Evolutionary conservation across 208 protist species (phyloP), one percentile per base, ranked within the genome.

Genomic region (Leishmania guyanensis): DNA sequence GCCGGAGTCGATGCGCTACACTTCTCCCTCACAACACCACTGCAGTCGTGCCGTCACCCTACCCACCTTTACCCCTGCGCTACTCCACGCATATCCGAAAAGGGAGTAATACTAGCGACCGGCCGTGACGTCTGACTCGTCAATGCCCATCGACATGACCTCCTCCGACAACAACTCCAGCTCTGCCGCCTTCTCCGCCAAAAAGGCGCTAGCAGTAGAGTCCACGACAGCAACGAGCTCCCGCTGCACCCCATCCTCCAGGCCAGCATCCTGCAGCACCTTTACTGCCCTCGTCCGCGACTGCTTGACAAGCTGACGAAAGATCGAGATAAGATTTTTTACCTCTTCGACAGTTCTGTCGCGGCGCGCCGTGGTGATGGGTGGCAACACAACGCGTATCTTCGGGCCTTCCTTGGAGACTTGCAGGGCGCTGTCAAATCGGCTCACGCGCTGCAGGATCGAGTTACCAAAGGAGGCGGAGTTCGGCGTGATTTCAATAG

Each of bases 131-230:
- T 97, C 93, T 0, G 90, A 89, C 84, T 97, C 93, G 60, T 95
- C 93, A 43, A 91, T 84, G 39, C 93, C 93, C 91, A 97, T 95
- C 33, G 92, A 93, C 83, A 93, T 94, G n/a, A 97, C 92, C 75
- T 95, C 89, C 79, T 89, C 88, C 17, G 90, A 79, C 16, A 96
- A 66, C 54, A 91, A 78, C 82, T 97, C 86, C 65, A 97, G 79
- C 82, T 97, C 92, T 36, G 71, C 79, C 73, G 85, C 82, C 78
- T 95, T 94, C 70, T 97, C 94, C 69, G 94, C 92, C 36, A 91
- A 86, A 74, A 96, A 97, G 16, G 84, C 62, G 58, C 89, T 85
- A 10, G 89, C 79, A 14, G 89, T 89, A n/a, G 79, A 72, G 79
- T 95, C 92, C 58, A 97, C 77, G 39, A 80, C 71, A 29, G 84